These are phyloP conservation scores for Yamadazyma ubonensis DNA, from an alignment of 805 yeast species.

Conservation along the genomic window DNA sequence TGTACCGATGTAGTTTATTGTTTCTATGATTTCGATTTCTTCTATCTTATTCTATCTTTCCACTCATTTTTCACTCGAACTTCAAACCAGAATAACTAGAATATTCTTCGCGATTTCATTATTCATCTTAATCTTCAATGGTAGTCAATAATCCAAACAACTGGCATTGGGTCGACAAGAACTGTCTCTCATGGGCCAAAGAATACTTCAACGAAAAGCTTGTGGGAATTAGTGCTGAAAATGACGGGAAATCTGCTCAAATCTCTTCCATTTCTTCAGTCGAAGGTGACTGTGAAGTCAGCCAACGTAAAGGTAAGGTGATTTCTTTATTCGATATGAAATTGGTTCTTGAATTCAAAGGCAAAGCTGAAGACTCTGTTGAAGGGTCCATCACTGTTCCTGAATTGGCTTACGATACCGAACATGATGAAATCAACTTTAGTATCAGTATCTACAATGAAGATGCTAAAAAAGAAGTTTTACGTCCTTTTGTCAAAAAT, in stretches of 20 bases:
- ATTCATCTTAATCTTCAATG: conserved; percentile 57
- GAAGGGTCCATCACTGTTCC: conserved; percentile 81
- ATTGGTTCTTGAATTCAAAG: conserved; percentile 58
- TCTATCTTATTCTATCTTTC: not conserved
- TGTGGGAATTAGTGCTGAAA: conserved; percentile 43
- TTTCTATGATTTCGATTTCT: too few relatives aligned
- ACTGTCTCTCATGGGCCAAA: conserved; percentile 90
- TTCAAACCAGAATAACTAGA: too few relatives aligned
- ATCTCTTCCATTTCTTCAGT: conserved; percentile 54
- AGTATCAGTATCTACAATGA: conserved; percentile 66
- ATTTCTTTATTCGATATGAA: conserved; percentile 86
- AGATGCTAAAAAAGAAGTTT: conserved; percentile 45
- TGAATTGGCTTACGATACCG: conserved; percentile 92
- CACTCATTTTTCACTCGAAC: conserved; percentile 1
- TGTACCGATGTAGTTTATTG: conserved; percentile 1
- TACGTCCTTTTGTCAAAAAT: conserved; percentile 49
- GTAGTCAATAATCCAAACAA: conserved; percentile 96
- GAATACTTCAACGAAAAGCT: conserved; percentile 67
- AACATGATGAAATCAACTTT: conserved; percentile 81
- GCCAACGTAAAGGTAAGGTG: conserved; percentile 95
- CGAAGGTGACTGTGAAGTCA: conserved; percentile 96
- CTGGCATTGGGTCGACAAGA: conserved; percentile 99
- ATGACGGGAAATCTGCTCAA: conserved; percentile 32
- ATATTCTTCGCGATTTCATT: too few relatives aligned
- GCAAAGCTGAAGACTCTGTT: conserved; percentile 47